Evolutionary conservation across 2,329 filamentous ascomycete species (phyloP).

Genomic region (Orbilia ellipsospora): DNA sequence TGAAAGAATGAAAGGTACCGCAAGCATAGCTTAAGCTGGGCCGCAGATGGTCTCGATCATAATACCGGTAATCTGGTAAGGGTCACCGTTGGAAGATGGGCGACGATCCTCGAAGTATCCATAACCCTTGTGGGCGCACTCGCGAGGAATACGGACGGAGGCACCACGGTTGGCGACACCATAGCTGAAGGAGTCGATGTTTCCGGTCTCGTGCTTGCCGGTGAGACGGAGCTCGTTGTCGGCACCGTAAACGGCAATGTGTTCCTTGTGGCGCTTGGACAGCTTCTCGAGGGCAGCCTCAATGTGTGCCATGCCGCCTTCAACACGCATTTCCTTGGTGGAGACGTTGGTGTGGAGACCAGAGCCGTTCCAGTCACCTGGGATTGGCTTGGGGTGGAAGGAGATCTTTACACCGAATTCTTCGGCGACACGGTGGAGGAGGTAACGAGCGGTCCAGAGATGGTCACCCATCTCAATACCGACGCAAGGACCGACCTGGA

Average conservation of each 20-base stretch:
- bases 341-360: conserved; percentile 96
- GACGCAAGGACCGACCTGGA: conserved; percentile 89
- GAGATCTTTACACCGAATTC: conserved; percentile 97
- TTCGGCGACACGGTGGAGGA: conserved; percentile 90
- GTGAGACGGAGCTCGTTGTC: conserved; percentile 95
- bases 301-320: conserved; percentile 95
- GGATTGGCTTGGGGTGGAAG: conserved; percentile 93
- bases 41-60: conserved; percentile 71
- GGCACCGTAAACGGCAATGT: conserved; percentile 91
- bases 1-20: conserved; percentile 14
- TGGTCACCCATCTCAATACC: conserved; percentile 95
- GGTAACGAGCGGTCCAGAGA: conserved; percentile 91
- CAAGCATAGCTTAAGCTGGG: conserved; percentile 47
- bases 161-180: conserved; percentile 96
- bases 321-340: conserved; percentile 84
- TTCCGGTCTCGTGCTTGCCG: conserved; percentile 91
- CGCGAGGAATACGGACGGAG: conserved; percentile 90
- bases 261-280: conserved; percentile 65
- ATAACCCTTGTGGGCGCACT: conserved; percentile 85
- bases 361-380: conserved; percentile 96
- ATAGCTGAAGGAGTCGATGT: conserved; percentile 91
- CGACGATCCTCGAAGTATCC: conserved; percentile 92
- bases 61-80: conserved; percentile 83
- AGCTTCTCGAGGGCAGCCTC: conserved; percentile 75
- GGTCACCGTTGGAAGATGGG: conserved; percentile 86